Evolutionary conservation across 495 filamentous ascomycete species (phyloP).

Genomic region (Lichenothelia convexa): DNA sequence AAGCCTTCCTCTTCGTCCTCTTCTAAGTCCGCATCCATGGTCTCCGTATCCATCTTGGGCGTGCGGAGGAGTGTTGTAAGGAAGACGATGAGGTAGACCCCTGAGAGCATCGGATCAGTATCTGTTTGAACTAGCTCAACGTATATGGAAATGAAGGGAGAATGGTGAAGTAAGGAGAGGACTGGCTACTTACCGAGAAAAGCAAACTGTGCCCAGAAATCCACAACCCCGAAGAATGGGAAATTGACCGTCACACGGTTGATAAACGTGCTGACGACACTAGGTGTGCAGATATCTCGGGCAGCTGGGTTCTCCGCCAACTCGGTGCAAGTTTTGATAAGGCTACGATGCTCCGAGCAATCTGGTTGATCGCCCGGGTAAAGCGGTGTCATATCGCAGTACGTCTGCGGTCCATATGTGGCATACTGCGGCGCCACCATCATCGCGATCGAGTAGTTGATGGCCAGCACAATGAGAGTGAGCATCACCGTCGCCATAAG

Average conservation of each 20-base stretch:
- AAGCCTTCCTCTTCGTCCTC: constrained; percentile 91
- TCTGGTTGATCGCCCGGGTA: constrained; percentile 47
- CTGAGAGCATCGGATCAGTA: constrained; percentile 18
- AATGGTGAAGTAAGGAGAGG: background rate
- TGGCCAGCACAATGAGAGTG: constrained; percentile 67
- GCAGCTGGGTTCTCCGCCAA: constrained; percentile 39
- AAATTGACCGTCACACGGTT: constrained; percentile 90
- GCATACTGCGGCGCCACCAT: constrained; percentile 86
- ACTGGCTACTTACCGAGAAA: constrained; percentile 45
- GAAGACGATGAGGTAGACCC: constrained; percentile 61
- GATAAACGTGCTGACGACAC: constrained; percentile 74
- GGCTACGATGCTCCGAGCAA: constrained; percentile 51
- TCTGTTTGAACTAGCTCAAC: background rate
- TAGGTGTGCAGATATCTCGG: constrained; percentile 69
- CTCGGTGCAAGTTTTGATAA: constrained; percentile 70
- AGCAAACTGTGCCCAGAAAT: constrained; percentile 88
- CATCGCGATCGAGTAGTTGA: constrained; percentile 86
- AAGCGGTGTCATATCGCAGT: constrained; percentile 48
- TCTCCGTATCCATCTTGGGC: constrained; percentile 51
- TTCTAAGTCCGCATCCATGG: constrained; percentile 75
- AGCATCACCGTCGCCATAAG: constrained; percentile 80
- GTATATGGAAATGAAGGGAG: background rate
- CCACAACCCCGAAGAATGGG: constrained; percentile 82
- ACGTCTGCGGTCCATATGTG: constrained; percentile 86
- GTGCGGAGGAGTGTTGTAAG: constrained; percentile 59